These are phyloP conservation scores for Gynandropsis gynandra DNA, from an alignment of 345 rosid species.

Conservation along the genomic window DNA sequence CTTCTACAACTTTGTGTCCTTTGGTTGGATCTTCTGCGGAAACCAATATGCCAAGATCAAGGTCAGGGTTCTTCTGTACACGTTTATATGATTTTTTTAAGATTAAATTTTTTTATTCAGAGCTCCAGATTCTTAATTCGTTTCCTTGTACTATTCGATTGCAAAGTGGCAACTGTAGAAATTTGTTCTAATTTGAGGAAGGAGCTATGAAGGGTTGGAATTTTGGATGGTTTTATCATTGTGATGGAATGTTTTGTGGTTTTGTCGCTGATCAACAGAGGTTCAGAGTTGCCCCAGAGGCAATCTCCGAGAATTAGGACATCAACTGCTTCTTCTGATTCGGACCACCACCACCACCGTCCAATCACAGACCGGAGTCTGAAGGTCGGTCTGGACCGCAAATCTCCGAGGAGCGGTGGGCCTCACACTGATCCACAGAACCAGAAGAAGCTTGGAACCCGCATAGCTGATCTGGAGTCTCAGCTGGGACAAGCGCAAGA, in stretches of 20 bases:
- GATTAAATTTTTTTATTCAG: not conserved
- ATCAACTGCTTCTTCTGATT: constrained; percentile 52
- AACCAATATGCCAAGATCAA: constrained; percentile 65
- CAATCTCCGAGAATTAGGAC: constrained; percentile 65
- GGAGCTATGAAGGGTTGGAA: not conserved
- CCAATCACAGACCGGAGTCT: constrained; percentile 54
- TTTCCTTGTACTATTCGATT: not conserved
- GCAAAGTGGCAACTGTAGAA: not conserved
- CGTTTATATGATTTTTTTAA: not conserved
- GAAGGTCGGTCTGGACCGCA: constrained; percentile 55
- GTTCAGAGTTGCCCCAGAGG: constrained; percentile 66
- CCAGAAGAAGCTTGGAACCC: constrained; percentile 76
- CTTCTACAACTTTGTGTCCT: constrained; percentile 6
- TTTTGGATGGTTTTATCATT: not conserved
- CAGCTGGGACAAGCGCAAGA: constrained; percentile 94
- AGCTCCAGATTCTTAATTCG: not conserved
- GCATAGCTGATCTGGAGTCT: constrained; percentile 78
- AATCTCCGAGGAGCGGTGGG: constrained; percentile 61
- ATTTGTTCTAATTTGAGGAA: not conserved
- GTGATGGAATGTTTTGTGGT: not conserved
- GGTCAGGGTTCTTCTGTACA: constrained; percentile 34
- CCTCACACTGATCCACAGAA: constrained; percentile 48
- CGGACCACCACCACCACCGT: constrained; percentile 43
- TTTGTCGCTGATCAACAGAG: constrained; percentile 21
- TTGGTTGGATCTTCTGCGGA: not conserved